phyloP scores from a whole-genome alignment of 2,329 filamentous ascomycete genomes.

The Penicillium sclerotigenum region DNA sequence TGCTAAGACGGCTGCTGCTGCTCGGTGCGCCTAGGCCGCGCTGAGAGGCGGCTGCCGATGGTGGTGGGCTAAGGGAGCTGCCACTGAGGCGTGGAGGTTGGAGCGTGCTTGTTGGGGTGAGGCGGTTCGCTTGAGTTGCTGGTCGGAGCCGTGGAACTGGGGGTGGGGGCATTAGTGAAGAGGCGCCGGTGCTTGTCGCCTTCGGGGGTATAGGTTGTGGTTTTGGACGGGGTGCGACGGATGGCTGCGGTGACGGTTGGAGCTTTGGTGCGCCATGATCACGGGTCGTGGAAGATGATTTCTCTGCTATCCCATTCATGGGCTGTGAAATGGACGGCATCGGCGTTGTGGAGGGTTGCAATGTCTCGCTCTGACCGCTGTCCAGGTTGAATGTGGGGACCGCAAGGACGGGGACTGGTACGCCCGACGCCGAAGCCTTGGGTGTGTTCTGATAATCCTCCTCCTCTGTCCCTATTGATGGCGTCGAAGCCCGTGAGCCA shows the following conservation, averaged over 20 bases:
- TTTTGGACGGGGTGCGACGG: constrained; percentile 10
- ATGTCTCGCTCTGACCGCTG: constrained; percentile 12
- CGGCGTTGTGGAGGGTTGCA: constrained; percentile 5
- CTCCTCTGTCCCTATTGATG: constrained; percentile 11
- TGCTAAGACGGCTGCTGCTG: constrained; percentile 42
- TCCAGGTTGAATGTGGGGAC: constrained; percentile 36
- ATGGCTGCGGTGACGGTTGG: constrained; percentile 8
- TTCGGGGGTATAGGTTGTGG: constrained; percentile 10
- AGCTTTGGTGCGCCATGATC: constrained; percentile 8
- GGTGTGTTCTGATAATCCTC: constrained; percentile 36
- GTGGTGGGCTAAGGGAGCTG: constrained; percentile 40
- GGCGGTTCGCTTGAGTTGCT: constrained; percentile 22
- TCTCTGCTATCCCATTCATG: constrained; percentile 3
- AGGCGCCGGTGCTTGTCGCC: constrained; percentile 11
- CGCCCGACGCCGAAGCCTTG: constrained; percentile 32
- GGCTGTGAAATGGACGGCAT: constrained; percentile 6
- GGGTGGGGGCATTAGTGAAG: constrained; percentile 37
- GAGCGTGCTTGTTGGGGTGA: constrained; percentile 13
- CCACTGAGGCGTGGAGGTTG: constrained; percentile 31
- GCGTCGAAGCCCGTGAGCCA: constrained; percentile 5
- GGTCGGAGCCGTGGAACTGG: constrained; percentile 30
- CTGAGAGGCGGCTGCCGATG: constrained; percentile 45
- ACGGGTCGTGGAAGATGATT: constrained; percentile 5
- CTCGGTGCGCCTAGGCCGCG: constrained; percentile 40
- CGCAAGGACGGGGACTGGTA: constrained; percentile 21